A percentile compares a stretch with the other conserved stretches of the same genome.
These are phyloP conservation scores for Pilatotrama ljubarskyi DNA, from an alignment of 768 basidiomycete species.

Conservation along the genomic window DNA sequence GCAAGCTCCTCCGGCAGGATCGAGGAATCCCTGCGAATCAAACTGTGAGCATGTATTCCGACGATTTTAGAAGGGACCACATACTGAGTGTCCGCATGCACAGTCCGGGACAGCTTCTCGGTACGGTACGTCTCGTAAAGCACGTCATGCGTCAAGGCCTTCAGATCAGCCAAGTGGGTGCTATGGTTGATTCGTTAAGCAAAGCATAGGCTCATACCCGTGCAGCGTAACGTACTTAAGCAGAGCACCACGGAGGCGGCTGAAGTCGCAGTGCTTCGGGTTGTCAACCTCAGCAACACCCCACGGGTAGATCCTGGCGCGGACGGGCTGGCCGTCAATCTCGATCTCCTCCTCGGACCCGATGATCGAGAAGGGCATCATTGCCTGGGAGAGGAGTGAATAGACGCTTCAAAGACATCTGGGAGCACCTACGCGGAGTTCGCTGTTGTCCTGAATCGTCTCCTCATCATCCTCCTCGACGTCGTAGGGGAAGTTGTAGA, in stretches of 20 bases:
- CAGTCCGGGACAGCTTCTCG: constrained; percentile 91
- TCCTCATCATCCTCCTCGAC: constrained; percentile 99
- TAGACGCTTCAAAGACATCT: neutral
- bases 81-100: constrained; percentile 75
- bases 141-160: constrained; percentile 90
- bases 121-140: constrained; percentile 97
- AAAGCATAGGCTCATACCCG: neutral
- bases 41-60: constrained; percentile 23
- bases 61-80: constrained; percentile 28
- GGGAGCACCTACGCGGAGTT: constrained; percentile 70
- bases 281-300: constrained; percentile 98
- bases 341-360: constrained; percentile 98
- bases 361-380: constrained; percentile 96
- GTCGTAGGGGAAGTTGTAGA: constrained; percentile 99
- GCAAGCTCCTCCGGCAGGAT: constrained; percentile 97
- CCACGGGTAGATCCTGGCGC: constrained; percentile 97
- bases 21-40: constrained; percentile 66
- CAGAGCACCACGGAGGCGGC: constrained; percentile 85
- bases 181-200: constrained; percentile 42
- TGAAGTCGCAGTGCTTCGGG: constrained; percentile 99
- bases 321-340: constrained; percentile 85
- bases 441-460: constrained; percentile 95
- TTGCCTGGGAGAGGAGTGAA: constrained; percentile 47
- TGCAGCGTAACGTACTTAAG: constrained; percentile 60
- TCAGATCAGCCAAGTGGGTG: constrained; percentile 93